Conservation (phyloP, 2,329 filamentous ascomycete species). For the Aphanocladium album region DNA sequence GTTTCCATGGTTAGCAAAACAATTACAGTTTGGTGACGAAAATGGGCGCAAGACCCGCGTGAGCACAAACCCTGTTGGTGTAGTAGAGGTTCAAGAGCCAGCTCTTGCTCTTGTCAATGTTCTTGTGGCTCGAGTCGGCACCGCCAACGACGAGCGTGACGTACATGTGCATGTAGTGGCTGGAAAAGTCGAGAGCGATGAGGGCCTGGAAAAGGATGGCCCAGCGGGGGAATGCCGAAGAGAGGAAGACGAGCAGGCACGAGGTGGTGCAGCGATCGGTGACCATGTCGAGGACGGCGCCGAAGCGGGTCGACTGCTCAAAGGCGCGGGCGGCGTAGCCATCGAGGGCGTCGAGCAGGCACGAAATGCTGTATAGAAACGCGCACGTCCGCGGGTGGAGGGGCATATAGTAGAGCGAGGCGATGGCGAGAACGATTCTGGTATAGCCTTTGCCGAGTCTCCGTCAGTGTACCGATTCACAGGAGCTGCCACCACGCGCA, state of each 20-base stretch:
- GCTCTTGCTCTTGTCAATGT: slow-evolving; percentile 80
- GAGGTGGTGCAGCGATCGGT: slow-evolving; percentile 96
- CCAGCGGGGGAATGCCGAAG: slow-evolving; percentile 91
- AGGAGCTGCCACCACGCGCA: no score
- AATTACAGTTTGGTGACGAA: neutral
- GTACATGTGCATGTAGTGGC: slow-evolving; percentile 99
- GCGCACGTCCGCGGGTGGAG: slow-evolving; percentile 95
- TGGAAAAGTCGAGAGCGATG: slow-evolving; percentile 88
- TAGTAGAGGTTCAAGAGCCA: slow-evolving; percentile 94
- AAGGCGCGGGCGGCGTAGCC: slow-evolving; percentile 77
- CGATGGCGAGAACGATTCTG: slow-evolving; percentile 75
- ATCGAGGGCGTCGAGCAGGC: slow-evolving; percentile 90
- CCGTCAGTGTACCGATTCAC: neutral
- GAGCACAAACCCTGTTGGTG: slow-evolving; percentile 77
- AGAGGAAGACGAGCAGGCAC: slow-evolving; percentile 89
- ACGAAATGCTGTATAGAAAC: slow-evolving; percentile 86
- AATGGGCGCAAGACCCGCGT: neutral
- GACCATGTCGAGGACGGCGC: slow-evolving; percentile 97
- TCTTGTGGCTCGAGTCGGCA: slow-evolving; percentile 81
- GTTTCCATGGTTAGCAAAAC: neutral
- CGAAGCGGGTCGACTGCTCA: slow-evolving; percentile 91
- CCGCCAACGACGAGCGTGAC: slow-evolving; percentile 86
- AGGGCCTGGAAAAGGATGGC: slow-evolving; percentile 90
- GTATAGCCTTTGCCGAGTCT: slow-evolving; percentile 51
- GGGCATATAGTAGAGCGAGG: slow-evolving; percentile 98